Percentiles rank a stretch among this genome's conserved stretches.
Evolutionary conservation across 164 flowering plant genomes (phyloP).

Genomic region (Magnolia changhungtana): DNA sequence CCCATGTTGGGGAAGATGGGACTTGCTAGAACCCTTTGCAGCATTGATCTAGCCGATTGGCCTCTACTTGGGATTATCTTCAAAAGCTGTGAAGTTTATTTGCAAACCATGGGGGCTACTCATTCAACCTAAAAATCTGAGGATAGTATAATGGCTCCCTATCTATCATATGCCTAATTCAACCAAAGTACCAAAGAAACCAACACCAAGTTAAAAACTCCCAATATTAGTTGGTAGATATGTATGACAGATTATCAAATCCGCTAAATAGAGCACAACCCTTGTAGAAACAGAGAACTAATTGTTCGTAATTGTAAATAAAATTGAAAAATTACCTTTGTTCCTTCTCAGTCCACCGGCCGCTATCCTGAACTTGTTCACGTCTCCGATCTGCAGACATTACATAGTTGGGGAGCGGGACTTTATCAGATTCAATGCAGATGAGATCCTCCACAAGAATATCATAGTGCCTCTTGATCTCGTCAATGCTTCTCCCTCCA

Average conservation of each 20-base stretch:
- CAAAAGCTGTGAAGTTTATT: no score
- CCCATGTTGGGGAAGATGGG: no score
- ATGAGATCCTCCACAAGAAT: conserved; percentile 54
- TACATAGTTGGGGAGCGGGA: conserved; percentile 6
- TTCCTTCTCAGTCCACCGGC: background rate
- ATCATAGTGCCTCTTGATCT: conserved; percentile 56
- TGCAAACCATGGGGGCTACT: no score
- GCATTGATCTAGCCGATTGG: no score
- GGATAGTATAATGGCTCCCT: no score
- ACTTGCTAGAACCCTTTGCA: no score
- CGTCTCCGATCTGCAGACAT: background rate
- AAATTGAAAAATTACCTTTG: background rate
- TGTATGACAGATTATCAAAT: background rate
- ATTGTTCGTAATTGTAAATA: background rate
- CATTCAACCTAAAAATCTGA: no score
- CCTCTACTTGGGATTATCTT: no score
- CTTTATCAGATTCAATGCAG: conserved; percentile 47
- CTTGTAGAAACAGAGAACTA: background rate
- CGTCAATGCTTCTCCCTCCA: conserved; percentile 47
- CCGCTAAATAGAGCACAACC: background rate
- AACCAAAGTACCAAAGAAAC: no score
- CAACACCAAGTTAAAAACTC: no score
- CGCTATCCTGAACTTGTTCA: background rate
- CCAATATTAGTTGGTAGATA: no score
- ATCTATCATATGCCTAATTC: no score